phyloP scores from a whole-genome alignment of 345 rosid species.

The Camelina neglecta region DNA sequence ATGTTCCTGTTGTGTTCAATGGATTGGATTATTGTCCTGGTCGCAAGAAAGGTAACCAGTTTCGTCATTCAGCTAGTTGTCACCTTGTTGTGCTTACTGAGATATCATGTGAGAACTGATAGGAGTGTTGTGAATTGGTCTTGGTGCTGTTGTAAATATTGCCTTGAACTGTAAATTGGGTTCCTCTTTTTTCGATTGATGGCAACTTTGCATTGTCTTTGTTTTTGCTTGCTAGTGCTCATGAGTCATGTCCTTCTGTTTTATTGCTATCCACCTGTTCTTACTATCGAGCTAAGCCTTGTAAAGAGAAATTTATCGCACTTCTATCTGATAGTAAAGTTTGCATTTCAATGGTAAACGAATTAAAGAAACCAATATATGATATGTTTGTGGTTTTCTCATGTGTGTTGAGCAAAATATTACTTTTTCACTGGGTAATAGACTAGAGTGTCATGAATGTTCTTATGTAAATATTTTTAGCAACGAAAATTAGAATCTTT shows the following conservation, averaged over 20 bases:
- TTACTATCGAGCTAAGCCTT: not conserved
- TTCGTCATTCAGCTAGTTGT: not conserved
- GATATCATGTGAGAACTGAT: not conserved
- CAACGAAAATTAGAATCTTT: not conserved
- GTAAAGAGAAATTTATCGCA: not conserved
- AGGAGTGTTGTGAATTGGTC: not conserved
- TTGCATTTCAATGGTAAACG: not conserved
- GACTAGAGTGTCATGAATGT: not conserved
- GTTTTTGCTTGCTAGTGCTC: conserved; percentile 4
- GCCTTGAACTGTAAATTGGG: not conserved
- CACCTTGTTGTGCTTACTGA: not conserved
- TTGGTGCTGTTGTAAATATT: not conserved
- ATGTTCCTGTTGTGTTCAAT: conserved; percentile 83
- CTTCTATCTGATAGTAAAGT: not conserved
- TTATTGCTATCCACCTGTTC: not conserved
- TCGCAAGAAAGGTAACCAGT: conserved; percentile 68
- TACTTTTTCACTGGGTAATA: not conserved
- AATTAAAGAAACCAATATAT: not conserved
- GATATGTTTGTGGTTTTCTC: not conserved
- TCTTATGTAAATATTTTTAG: not conserved
- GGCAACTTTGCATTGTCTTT: not conserved
- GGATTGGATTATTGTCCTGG: conserved; percentile 80
- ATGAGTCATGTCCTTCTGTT: not conserved
- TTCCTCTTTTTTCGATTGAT: not conserved
- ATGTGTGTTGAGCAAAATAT: not conserved